Base-by-base conservation (phyloP, 345 rosid genomes). In the Moricandia moricandioides region DNA sequence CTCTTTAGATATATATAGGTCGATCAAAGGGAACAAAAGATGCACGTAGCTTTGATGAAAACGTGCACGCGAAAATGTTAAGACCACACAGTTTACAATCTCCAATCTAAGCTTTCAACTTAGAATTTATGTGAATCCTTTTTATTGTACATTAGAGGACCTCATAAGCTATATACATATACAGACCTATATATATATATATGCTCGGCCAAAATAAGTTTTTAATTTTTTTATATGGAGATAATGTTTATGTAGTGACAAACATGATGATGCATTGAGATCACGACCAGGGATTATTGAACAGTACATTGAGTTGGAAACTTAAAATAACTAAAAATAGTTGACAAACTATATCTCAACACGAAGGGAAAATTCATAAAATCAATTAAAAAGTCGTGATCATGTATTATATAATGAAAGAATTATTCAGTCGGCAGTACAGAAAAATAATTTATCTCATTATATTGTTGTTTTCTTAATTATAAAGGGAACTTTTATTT, bases 221-320 rank as follows among this genome's bases (percentile, higher is more conserved):
- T 47, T 57, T 27, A 33, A 16, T 33, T 35, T 13, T 47, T 54
- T 3, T 33, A 26, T 76, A 57, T 58, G 31, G n/a, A 65, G 33
- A 70, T 31, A 34, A 60, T 71, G 69, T 66, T 49, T 71, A 7
- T 66, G 81, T 66, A 78, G 73, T 78, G 80, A 71, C 76, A 65
- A 77, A 60, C 80, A 77, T 65, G 77, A 71, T 71, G 62, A 65
- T 78, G 69, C 73, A 77, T 43, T 11, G 59, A 55, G 71, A 43
- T 70, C 35, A 70, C 56, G 77, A 71, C 68, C 52, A 47, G 58
- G 55, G 77, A 71, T 66, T 39, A 39, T 37, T 71, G 30, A 78
- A 72, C 73, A 78, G 81, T 71, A 24, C 9, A 39, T 17, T 65
- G 72, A 59, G 73, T 10, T 59, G 69, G 59, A 78, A 71, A 66